Evolutionary conservation across 2,329 filamentous ascomycete genomes (phyloP).

Genomic region (Fusarium denticulatum): DNA sequence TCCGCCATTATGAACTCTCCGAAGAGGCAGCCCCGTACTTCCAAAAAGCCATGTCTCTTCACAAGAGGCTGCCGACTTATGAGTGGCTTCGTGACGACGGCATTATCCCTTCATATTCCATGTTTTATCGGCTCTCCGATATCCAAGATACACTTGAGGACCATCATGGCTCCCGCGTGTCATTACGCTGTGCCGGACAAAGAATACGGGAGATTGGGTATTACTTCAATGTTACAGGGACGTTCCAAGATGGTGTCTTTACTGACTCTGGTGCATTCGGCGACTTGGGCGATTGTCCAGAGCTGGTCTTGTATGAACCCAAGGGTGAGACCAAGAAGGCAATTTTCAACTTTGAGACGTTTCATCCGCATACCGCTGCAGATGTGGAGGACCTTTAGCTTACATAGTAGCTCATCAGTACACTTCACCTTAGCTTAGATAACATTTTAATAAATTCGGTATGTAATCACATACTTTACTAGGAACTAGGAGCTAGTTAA

Average conservation of each 20-base stretch:
- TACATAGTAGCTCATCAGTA: too few relatives aligned
- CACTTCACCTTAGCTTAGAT: not conserved
- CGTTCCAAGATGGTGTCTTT: conserved; percentile 5
- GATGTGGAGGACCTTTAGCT: conserved; percentile 21
- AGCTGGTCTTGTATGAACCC: conserved; percentile 13
- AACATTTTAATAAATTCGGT: conserved; percentile 9
- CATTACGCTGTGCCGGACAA: conserved; percentile 4
- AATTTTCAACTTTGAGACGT: conserved; percentile 22
- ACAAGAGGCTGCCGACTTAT: conserved; percentile 12
- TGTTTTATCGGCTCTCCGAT: conserved; percentile 9
- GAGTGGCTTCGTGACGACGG: conserved; percentile 18
- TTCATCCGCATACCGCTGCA: conserved; percentile 18
- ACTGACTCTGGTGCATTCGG: not conserved
- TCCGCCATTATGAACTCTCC: conserved; percentile 1
- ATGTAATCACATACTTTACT: not conserved
- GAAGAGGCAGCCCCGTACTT: conserved; percentile 22
- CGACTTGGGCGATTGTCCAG: not conserved
- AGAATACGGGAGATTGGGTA: conserved; percentile 9
- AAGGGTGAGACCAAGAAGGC: conserved; percentile 24
- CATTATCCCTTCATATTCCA: conserved; percentile 15
- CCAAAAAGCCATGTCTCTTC: conserved; percentile 9
- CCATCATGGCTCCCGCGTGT: conserved; percentile 13
- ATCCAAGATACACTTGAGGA: conserved; percentile 8
- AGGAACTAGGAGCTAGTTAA: not conserved
- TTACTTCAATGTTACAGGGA: conserved; percentile 21